Base-by-base conservation (phyloP, 1,139 yeast species). In the Geotrichum phurueaensis region DNA sequence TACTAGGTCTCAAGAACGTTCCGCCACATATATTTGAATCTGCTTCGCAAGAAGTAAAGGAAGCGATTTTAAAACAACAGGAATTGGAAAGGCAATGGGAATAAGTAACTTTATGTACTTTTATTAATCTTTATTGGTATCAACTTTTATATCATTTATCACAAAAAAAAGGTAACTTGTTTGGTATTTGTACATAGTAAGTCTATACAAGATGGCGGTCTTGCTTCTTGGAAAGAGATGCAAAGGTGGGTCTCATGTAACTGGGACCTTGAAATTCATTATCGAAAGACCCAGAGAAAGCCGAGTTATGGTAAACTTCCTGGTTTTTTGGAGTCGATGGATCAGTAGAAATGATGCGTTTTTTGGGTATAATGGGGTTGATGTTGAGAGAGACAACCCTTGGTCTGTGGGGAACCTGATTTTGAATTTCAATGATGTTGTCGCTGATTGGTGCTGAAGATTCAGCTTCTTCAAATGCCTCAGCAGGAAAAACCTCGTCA, bases 1-100 rank as follows among this genome's bases (percentile, higher is more conserved):
- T 77, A 27, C 87, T 96, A 0, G 96, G 96, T 0, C 77, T 91
- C 66, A 74, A 74, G 3, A 77, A 79, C 60, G 84, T 91, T 0
- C 83, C 87, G 1, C 68, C 74, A 18, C 84, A 80, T 18, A 69
- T 89, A 1, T 85, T 84, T 65, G 84, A 80, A 48, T 36, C 53
- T 9, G 63, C 39, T 9, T 20, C 81, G 9, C 85, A 83, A 60
- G 86, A 84, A 3, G 76, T 82, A 15, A 81, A 78, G 69, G 66
- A 75, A 49, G 96, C 92, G 0, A 87, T 90, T 60, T 68, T 81
- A 58, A 80, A 78, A 53, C 97, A 90, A 25, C 61, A 59, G 51
- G 49, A 43, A 20, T 25, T 56, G 15, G 61, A 59, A 33, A 50
- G 33, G 2, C 48, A 51, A 27, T 43, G 56, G 51, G 25, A 29